These are phyloP conservation scores for Prototheca cutis DNA, from an alignment of 163 green algal species.

Conservation along the genomic window DNA sequence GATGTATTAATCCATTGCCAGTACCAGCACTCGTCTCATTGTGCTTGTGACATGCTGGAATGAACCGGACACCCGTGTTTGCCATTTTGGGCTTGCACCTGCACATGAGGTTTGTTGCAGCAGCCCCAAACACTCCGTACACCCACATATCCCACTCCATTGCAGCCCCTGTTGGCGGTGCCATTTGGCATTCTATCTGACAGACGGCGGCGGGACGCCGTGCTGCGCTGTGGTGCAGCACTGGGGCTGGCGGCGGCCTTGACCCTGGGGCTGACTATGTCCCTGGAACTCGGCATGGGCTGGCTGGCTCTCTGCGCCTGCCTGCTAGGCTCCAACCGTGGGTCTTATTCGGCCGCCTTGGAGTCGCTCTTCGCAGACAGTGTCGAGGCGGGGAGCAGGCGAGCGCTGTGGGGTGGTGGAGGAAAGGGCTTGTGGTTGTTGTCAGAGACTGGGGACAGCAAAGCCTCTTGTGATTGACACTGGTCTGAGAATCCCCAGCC, in stretches of 20 bases:
- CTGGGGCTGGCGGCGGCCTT: slow-evolving; percentile 18
- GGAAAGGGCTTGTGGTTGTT: no score
- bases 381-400: slow-evolving; percentile 18
- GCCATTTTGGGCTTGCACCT: no score
- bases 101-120: no score
- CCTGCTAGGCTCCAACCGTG: slow-evolving; percentile 30
- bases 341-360: slow-evolving; percentile 24
- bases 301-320: slow-evolving; percentile 17
- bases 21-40: no score
- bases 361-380: slow-evolving; percentile 41
- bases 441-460: no score
- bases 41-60: no score
- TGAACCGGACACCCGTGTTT: no score
- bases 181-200: slow-evolving; percentile 30
- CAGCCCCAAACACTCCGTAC: no score
- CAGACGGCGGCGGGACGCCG: slow-evolving; percentile 16
- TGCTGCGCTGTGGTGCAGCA: slow-evolving; percentile 17
- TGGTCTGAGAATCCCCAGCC: no score
- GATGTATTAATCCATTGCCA: slow-evolving; percentile 9
- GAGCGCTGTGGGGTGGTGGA: not conserved
- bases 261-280: slow-evolving; percentile 16
- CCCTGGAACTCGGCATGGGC: slow-evolving; percentile 2
- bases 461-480: no score
- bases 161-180: no score
- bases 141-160: no score